Base-by-base conservation (phyloP, 2,329 filamentous ascomycete species). In the Karstenula rhodostoma region DNA sequence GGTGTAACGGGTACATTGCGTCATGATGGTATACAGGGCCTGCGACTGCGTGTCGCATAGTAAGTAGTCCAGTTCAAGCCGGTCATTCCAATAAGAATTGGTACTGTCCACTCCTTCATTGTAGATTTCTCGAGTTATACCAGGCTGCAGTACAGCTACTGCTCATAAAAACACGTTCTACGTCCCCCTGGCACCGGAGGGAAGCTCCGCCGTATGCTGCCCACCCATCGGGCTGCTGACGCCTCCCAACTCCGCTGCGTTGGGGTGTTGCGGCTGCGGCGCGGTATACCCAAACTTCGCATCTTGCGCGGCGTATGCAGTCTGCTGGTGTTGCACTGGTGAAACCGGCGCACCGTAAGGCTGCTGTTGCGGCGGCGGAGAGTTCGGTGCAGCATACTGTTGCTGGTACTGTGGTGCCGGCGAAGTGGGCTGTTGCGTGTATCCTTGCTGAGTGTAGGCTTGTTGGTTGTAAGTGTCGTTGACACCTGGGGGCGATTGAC, bases 361-460 rank as follows among this genome's bases (percentile, higher is more conserved):
- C 33, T 52, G 50, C 50, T 52, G 50, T 40, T n/a, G 50, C 22
- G 50, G 50, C 22, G 50, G 50, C 10, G 50, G 35, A 43, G 50
- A 52, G 12, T 22, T 23, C 22, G 50, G 50, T 12, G 23, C 50
- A 29, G 4, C 15, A 22, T 52, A 52, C 22, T 35, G 50, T 15
- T 52, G 50, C 50, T 52, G 50, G 19, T 42, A 52, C 13, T 52
- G 50, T 7, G 50, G 35, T 4, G 27, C n/a, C 5, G 51, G 42
- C 19, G 52, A 55, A 12, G 27, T 55, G n/a, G 52, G 42, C 19
- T 47, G 35, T 32, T 53, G 52, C 12, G 29, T 29, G 32, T 46
- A 55, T 9, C 52, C 42, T 46, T 55, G 47, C 27, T 33, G 52
- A 25, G 33, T 46, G 42, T 55, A 55, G 10, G 40, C n/a, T 46